These are phyloP conservation scores for Coccomyxa sp. DNA, from an alignment of 139 green algal genomes.

Conservation along the genomic window DNA sequence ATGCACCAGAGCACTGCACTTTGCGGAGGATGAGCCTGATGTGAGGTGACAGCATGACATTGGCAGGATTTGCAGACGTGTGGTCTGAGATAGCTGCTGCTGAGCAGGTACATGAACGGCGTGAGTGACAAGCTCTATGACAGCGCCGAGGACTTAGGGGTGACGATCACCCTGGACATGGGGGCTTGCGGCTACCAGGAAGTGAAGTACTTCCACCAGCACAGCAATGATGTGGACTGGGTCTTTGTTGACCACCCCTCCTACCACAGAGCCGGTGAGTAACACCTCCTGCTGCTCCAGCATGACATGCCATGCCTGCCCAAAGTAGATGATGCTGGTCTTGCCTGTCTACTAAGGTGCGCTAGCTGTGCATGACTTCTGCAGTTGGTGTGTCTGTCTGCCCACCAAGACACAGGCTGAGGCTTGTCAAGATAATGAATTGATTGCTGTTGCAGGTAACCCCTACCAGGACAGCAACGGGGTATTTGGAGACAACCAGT, in stretches of 20 bases:
- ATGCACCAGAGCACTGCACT: no score
- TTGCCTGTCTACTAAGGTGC: neutral
- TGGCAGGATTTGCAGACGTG: neutral
- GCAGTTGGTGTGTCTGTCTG: neutral
- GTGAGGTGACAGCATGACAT: neutral
- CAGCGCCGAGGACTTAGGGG: constrained; percentile 32
- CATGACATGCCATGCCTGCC: no score
- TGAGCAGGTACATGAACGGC: constrained; percentile 37
- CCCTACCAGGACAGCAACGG: constrained; percentile 49
- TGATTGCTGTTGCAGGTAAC: constrained; percentile 26
- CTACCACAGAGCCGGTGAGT: constrained; percentile 53
- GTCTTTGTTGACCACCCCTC: constrained; percentile 84
- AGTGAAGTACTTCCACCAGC: constrained; percentile 63
- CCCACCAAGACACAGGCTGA: no score
- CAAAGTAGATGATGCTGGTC: no score
- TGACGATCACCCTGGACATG: constrained; percentile 40
- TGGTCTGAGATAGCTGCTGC: neutral
- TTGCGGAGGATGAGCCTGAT: no score
- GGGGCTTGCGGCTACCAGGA: constrained; percentile 45
- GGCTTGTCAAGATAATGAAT: neutral
- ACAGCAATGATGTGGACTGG: constrained; percentile 69
- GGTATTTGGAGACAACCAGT: constrained; percentile 75
- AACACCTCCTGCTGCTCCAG: no score
- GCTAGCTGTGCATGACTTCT: neutral
- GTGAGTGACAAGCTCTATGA: constrained; percentile 29